Conservation (phyloP, 2,329 filamentous ascomycete species). For the Pleoardoris graminearum region DNA sequence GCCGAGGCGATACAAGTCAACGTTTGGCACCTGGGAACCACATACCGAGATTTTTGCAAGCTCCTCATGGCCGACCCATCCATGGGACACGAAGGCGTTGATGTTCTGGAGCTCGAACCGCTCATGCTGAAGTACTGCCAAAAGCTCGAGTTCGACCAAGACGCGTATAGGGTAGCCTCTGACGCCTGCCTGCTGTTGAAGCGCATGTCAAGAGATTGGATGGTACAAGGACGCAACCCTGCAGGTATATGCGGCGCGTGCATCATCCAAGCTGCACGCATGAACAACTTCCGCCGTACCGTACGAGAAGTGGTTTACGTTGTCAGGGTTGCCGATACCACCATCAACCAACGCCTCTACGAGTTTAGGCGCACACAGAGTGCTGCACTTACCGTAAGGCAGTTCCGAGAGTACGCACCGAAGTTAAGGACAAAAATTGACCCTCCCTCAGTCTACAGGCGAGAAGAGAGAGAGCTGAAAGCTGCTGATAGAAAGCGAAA, state of each 20-base stretch:
- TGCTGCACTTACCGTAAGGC: constrained; percentile 81
- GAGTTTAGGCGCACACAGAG: constrained; percentile 90
- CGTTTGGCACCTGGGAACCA: constrained; percentile 87
- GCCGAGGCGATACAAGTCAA: constrained; percentile 83
- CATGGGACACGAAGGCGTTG: constrained; percentile 26
- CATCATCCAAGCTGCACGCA: constrained; percentile 89
- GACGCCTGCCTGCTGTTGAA: constrained; percentile 86
- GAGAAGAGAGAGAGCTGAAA: constrained; percentile 55
- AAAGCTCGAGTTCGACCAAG: constrained; percentile 85
- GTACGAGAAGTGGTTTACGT: constrained; percentile 96
- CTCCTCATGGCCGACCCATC: constrained; percentile 66
- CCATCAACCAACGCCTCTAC: constrained; percentile 85
- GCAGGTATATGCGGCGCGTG: constrained; percentile 94
- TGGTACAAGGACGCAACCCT: constrained; percentile 89
- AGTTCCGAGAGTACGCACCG: constrained; percentile 75
- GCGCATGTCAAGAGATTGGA: constrained; percentile 97
- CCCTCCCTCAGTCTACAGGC: constrained; percentile 78
- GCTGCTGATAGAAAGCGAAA: constrained; percentile 34
- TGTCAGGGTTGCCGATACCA: constrained; percentile 93
- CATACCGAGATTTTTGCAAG: constrained; percentile 81
- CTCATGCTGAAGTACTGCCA: constrained; percentile 89
- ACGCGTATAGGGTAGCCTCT: constrained; percentile 80
- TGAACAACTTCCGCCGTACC: constrained; percentile 96
- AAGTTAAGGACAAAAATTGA: constrained; percentile 63
- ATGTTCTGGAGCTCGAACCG: constrained; percentile 80